Base-by-base conservation (phyloP, 192 early-diverging fungal species). In the Dissophora ornata region DNA sequence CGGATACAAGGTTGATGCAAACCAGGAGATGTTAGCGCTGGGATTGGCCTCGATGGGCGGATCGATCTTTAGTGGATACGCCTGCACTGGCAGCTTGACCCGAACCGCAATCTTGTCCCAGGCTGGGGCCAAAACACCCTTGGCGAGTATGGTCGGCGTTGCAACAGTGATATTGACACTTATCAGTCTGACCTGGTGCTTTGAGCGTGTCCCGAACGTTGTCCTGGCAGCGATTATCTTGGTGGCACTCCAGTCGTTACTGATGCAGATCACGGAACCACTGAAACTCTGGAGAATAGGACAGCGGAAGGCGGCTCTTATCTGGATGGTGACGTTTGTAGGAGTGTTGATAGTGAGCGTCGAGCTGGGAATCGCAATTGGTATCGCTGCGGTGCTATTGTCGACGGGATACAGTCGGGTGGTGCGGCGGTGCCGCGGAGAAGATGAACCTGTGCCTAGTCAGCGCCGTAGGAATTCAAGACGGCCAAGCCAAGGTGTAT, bases 21-120 rank as follows among this genome's bases (percentile, higher is more conserved):
- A 74, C 29, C 80, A 81, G 49, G 80, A 81, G 45, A 69, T 81
- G 62, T 46, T 77, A 25, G 80, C 80, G 29, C 46, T 81, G 16
- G 80, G 80, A 24, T 13, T 81, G 9, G 80, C 74, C 6, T 78
- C 71, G 7, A 59, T 75, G 53, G 64, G 68, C 42, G 71, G 71
- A 16, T 63, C 80, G 7, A 68, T 61, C 50, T 81, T 81, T 26
- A 67, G 68, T 42, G 71, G 64, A 33, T 81, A 77, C 16, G 80
- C 64, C n/a, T 74, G 68, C n/a, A 75, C 70, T 15, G 80, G 80
- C 4, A 69, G 65, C 33, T 57, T 74, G 42, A 77, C 70, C 1
- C 36, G 95, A 56, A 93, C 93, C 0, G 93, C 94, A n/a, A 90
- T 97, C 68, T 91, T 95, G 67, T 83, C 91, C 36, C 82, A 88